Conservation (phyloP, 2,329 filamentous ascomycete species). For the Phyllosticta citrichinensis region DNA sequence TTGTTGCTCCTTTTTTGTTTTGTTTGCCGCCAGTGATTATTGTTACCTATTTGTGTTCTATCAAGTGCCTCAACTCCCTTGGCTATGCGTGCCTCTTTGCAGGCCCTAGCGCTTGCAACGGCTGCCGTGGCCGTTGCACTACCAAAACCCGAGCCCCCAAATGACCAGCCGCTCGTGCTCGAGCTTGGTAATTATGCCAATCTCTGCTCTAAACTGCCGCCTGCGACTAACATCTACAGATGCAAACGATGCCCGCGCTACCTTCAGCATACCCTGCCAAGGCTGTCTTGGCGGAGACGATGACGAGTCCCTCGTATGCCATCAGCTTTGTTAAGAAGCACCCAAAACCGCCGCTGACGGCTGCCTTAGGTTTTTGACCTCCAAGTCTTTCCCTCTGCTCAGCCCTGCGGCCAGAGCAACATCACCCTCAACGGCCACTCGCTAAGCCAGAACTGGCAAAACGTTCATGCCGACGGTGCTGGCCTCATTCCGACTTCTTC, state of each 20-base stretch:
- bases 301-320: constrained; percentile 32
- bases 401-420: constrained; percentile 32
- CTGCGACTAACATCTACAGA: constrained; percentile 3
- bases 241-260: constrained; percentile 23
- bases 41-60: neutral
- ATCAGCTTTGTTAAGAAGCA: constrained; percentile 17
- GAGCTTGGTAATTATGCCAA: constrained; percentile 7
- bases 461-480: constrained; percentile 25
- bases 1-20: neutral
- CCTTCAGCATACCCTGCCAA: constrained; percentile 32
- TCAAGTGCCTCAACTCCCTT: neutral
- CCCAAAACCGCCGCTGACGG: constrained; percentile 25
- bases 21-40: neutral
- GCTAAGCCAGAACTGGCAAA: constrained; percentile 29
- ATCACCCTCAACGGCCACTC: constrained; percentile 32
- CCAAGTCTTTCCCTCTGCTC: constrained; percentile 26
- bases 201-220: constrained; percentile 10
- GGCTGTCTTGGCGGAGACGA: constrained; percentile 32
- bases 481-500: constrained; percentile 23
- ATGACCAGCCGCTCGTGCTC: constrained; percentile 8
- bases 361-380: constrained; percentile 31
- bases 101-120: constrained; percentile 12
- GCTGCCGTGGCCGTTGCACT: constrained; percentile 19
- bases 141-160: constrained; percentile 17
- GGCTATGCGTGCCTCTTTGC: constrained; percentile 9